A percentile compares a stretch with the other conserved stretches of the same genome.
Evolutionary conservation across 305 asterid genomes (phyloP).

Genomic region (Solanum chacoense): DNA sequence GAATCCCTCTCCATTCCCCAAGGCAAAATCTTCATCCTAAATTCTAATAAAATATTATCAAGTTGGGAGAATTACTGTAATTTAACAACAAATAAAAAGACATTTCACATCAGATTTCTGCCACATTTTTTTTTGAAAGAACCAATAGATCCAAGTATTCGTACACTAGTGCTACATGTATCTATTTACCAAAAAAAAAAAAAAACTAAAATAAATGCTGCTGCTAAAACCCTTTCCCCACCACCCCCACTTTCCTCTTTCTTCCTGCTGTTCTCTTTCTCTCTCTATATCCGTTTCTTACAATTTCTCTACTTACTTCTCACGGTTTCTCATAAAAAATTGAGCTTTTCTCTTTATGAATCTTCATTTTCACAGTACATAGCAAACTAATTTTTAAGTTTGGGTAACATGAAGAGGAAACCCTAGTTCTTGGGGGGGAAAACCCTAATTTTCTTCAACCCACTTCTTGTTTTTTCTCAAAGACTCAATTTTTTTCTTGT

Average conservation of each 20-base stretch:
- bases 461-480: neutral
- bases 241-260: neutral
- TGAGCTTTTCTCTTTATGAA: neutral
- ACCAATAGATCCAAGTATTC: neutral
- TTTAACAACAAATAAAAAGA: neutral
- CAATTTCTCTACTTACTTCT: neutral
- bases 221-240: neutral
- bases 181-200: neutral
- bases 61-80: neutral
- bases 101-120: neutral
- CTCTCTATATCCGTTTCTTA: neutral
- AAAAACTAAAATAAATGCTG: neutral
- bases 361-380: neutral
- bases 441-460: conserved; percentile 20
- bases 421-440: conserved; percentile 12
- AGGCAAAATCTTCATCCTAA: neutral
- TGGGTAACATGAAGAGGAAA: conserved; percentile 7
- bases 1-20: neutral
- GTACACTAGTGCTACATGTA: neutral
- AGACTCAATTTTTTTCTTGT: conserved; percentile 3
- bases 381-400: neutral
- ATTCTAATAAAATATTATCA: neutral
- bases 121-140: neutral
- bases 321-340: neutral
- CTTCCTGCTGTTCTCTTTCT: neutral